Base-by-base conservation (phyloP, 495 filamentous ascomycete species). In the Glonium stellatum region DNA sequence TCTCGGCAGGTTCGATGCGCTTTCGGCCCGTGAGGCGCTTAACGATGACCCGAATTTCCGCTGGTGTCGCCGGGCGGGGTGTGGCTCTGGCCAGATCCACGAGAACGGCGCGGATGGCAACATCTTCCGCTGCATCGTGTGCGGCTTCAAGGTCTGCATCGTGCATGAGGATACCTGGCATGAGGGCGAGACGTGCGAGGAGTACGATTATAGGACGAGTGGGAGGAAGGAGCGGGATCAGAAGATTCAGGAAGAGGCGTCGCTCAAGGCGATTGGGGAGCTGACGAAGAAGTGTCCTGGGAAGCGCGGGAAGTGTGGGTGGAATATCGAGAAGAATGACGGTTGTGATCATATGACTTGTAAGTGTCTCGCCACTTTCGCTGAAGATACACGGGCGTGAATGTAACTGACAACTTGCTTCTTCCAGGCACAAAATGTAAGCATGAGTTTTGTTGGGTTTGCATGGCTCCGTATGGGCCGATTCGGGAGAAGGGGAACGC, bases 61-160 rank as follows among this genome's bases (percentile, higher is more conserved):
- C 0, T 75, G 74, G 72, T 77, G 76, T 52, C 59, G 71, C 22
- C 55, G 55, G 15, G 54, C 64, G 11, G 59, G 61, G 35, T 78
- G 75, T 62, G 42, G 61, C 6, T 71, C 67, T 5, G 75, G 75
- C n/a, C 72, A 78, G 58, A 63, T 73, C 42, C 68, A 75, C 57
- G 23, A 53, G 31, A 55, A 55, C 50, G 63, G 62, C 18, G 61
- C 56, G 11, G 57, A 59, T 22, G 59, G 64, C 34, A 58, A 66
- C 55, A 68, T 64, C 23, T 71, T 78, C 60, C 46, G 37, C 15
- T 79, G 76, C 61, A 59, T 58, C 1, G 53, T 44, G 8, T 78
- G 76, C 58, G 67, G 67, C 22, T 75, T 68, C 57, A 65, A 65
- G 19, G 69, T 73, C 54, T 79, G 76, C 57, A 66, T 72, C 19